phyloP scores from a whole-genome alignment of 371 early-diverging fungal genomes.

The Catenaria anguillulae region DNA sequence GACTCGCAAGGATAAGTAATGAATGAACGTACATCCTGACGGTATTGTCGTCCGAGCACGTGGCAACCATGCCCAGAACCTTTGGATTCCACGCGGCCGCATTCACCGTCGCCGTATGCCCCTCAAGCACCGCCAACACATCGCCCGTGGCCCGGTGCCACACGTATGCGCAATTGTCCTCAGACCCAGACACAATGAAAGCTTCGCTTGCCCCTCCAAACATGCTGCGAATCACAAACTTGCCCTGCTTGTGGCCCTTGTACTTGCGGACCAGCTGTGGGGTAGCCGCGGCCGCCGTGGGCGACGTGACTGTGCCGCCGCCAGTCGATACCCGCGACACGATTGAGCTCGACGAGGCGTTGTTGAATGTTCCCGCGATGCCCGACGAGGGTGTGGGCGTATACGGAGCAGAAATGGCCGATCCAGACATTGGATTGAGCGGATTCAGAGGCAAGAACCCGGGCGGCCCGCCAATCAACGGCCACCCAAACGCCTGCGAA shows the following conservation, averaged over 20 bases:
- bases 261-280: conserved; percentile 46
- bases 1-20: background rate
- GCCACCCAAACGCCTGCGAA: too few relatives aligned
- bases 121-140: conserved; percentile 56
- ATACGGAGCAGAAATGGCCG: too few relatives aligned
- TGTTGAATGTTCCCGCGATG: too few relatives aligned
- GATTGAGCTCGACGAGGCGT: too few relatives aligned
- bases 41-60: conserved; percentile 85
- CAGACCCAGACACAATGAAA: conserved; percentile 78
- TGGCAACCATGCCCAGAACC: conserved; percentile 57
- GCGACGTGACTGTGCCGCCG: too few relatives aligned
- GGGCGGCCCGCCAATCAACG: too few relatives aligned
- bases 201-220: conserved; percentile 74
- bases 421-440: too few relatives aligned
- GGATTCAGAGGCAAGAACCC: too few relatives aligned
- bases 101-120: conserved; percentile 73
- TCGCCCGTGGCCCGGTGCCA: conserved; percentile 74
- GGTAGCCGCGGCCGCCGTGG: too few relatives aligned
- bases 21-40: conserved; percentile 61
- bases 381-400: too few relatives aligned
- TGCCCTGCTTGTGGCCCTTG: conserved; percentile 66
- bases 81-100: conserved; percentile 66
- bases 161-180: conserved; percentile 69
- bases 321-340: too few relatives aligned
- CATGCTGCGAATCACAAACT: conserved; percentile 78